phyloP scores from a whole-genome alignment of 2,329 filamentous ascomycete species.

The Sporothrix protearum region DNA sequence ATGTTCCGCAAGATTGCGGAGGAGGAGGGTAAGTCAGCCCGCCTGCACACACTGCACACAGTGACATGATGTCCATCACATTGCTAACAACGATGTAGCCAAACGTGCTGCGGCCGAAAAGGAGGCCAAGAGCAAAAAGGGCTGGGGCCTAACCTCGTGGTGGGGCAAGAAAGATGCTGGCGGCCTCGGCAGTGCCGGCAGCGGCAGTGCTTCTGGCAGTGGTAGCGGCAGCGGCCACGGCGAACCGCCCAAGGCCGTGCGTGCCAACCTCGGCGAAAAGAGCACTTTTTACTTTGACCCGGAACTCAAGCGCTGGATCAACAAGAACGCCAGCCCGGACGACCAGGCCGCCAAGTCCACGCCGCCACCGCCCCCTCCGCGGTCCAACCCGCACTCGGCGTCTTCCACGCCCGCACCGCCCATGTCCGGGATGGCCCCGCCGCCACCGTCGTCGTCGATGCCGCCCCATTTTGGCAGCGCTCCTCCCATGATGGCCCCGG shows the following conservation, averaged over 20 bases:
- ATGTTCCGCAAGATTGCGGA: conserved; percentile 81
- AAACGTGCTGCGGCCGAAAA: conserved; percentile 56
- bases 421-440: conserved; percentile 21
- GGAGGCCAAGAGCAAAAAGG: conserved; percentile 55
- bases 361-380: conserved; percentile 83
- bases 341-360: conserved; percentile 62
- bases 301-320: conserved; percentile 96
- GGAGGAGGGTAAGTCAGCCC: conserved; percentile 60
- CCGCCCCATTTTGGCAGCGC: conserved; percentile 31
- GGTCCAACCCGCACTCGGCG: conserved; percentile 49
- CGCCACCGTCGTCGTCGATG: conserved; percentile 38
- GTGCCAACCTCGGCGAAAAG: conserved; percentile 89
- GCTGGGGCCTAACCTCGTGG: conserved; percentile 83
- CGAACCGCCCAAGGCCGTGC: conserved; percentile 65
- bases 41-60: too few species aligned
- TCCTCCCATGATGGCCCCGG: conserved; percentile 21
- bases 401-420: conserved; percentile 50
- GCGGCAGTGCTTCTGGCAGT: conserved; percentile 18
- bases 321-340: conserved; percentile 80
- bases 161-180: conserved; percentile 64
- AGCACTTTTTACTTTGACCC: conserved; percentile 92
- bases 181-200: conserved; percentile 36
- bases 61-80: not conserved
- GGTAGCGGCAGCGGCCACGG: conserved; percentile 34
- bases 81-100: conserved; percentile 42